Percentiles rank a stretch among this genome's conserved stretches.
Evolutionary conservation across 257 asterid species (phyloP).

Genomic region (Leonotis leonurus): DNA sequence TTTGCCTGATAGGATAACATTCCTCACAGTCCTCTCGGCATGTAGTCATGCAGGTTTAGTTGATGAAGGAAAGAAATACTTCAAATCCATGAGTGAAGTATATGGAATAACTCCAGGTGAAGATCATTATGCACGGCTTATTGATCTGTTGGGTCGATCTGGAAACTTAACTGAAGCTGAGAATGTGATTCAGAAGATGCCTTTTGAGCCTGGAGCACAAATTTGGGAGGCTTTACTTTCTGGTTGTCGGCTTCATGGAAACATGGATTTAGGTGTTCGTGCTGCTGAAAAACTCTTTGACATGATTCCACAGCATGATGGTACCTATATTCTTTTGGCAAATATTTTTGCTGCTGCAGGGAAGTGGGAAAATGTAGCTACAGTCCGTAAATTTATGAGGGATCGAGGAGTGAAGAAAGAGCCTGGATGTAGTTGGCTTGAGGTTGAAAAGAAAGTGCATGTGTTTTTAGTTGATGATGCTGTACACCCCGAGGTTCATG

Average conservation of each 20-base stretch:
- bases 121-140: slow-evolving; percentile 63
- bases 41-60: slow-evolving; percentile 69
- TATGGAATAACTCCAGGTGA: slow-evolving; percentile 53
- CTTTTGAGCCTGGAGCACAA: slow-evolving; percentile 54
- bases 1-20: slow-evolving; percentile 56
- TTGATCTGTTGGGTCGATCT: slow-evolving; percentile 55
- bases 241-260: slow-evolving; percentile 57
- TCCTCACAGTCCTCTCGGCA: slow-evolving; percentile 60
- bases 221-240: slow-evolving; percentile 68
- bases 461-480: slow-evolving; percentile 64
- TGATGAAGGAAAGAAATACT: slow-evolving; percentile 45
- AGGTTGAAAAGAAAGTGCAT: slow-evolving; percentile 55
- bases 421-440: slow-evolving; percentile 77
- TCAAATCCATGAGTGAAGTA: slow-evolving; percentile 33
- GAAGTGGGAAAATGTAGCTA: slow-evolving; percentile 46
- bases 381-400: slow-evolving; percentile 56
- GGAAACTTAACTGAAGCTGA: slow-evolving; percentile 53
- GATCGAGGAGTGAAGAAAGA: slow-evolving; percentile 70
- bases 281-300: slow-evolving; percentile 58
- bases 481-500: slow-evolving; percentile 53
- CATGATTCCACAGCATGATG: slow-evolving; percentile 58
- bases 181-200: slow-evolving; percentile 40
- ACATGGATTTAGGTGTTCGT: slow-evolving; percentile 51
- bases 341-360: slow-evolving; percentile 55
- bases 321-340: slow-evolving; percentile 58